Evolutionary conservation across 2,329 filamentous ascomycete species (phyloP).

Genomic region (Colletotrichum incanum): DNA sequence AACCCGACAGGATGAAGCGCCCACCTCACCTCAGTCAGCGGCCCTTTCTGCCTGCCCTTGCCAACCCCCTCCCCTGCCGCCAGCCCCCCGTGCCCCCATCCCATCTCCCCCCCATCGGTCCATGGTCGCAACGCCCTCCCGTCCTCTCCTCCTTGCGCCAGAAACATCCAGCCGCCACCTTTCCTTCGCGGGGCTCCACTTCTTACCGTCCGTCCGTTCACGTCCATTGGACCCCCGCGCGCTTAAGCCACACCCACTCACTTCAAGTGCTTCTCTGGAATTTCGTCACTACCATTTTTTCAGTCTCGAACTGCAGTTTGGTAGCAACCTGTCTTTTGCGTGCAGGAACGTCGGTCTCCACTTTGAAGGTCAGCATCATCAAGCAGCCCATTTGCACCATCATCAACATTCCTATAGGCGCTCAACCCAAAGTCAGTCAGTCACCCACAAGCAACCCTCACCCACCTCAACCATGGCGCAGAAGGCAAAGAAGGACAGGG

Average conservation of each 20-base stretch:
- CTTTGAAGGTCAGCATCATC: constrained; percentile 4
- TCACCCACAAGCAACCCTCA: neutral
- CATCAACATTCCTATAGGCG: constrained; percentile 1
- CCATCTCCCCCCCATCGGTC: neutral
- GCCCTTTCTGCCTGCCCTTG: constrained; percentile 22
- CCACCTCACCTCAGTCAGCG: constrained; percentile 13
- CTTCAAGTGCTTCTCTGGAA: constrained; percentile 11
- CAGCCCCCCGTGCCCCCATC: neutral
- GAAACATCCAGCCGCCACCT: constrained; percentile 31
- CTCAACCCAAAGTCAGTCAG: neutral
- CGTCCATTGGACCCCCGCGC: constrained; percentile 25
- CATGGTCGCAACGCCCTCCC: constrained; percentile 5
- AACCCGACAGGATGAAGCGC: constrained; percentile 40
- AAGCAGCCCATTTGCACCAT: constrained; percentile 14
- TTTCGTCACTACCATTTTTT: constrained; percentile 27
- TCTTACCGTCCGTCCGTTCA: neutral
- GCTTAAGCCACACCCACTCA: constrained; percentile 28
- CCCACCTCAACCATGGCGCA: constrained; percentile 65
- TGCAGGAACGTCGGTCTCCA: constrained; percentile 7
- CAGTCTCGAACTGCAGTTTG: constrained; percentile 30
- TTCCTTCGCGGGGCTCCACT: constrained; percentile 5
- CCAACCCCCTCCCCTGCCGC: constrained; percentile 20
- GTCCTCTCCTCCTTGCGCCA: constrained; percentile 4
- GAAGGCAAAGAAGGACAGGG: constrained; percentile 76
- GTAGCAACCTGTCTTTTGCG: constrained; percentile 32